Evolutionary conservation across 495 filamentous ascomycete species (phyloP), one percentile per base, ranked within the genome.

Genomic region (Xylaria palmicola): DNA sequence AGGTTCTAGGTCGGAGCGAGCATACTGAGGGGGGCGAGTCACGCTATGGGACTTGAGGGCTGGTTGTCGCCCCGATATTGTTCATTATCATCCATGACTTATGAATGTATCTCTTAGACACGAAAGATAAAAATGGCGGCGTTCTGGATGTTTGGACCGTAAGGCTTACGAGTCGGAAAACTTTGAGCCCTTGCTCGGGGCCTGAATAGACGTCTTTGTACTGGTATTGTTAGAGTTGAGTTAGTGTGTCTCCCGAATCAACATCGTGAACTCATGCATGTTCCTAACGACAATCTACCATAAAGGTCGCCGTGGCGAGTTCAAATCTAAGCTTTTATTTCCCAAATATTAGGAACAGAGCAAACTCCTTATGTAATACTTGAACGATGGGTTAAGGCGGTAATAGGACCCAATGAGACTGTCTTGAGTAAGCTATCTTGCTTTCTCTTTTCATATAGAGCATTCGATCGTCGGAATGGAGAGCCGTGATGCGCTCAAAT

Each of bases 81-180:
- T 60, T 52, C n/a, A 34, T 27, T 27, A 20, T 32, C 32, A 26
- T 29, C 26, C 24, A 60, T 41, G 57, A 43, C 29, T 60, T 34
- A 60, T 45, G 57, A 60, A 13, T 13, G 19, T 6, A 9, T 52
- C 48, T 60, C 20, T 49, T 49, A 19, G 8, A 36, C 9, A 32
- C n/a, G 37, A 44, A 7, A 13, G 26, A 34, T 29, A 24, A 32
- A 20, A 19, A 40, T 20, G 30, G 13, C 27, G 57, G 57, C 47
- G 57, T 60, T 52, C 3, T 0, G 43, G 56, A 9, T 49, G 55
- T 34, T n/a, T 3, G 19, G 8, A 9, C 7, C 13, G 8, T 22
- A 47, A 6, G 40, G 9, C 30, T 45, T 20, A 48, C 41, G n/a
- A 26, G 34, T 55, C 36, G 36, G 26, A 41, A 55, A 55, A 37